Evolutionary conservation across 2,329 filamentous ascomycete genomes (phyloP), one percentile per base, ranked within the genome.

Genomic region (Malbranchea cinnamomea): DNA sequence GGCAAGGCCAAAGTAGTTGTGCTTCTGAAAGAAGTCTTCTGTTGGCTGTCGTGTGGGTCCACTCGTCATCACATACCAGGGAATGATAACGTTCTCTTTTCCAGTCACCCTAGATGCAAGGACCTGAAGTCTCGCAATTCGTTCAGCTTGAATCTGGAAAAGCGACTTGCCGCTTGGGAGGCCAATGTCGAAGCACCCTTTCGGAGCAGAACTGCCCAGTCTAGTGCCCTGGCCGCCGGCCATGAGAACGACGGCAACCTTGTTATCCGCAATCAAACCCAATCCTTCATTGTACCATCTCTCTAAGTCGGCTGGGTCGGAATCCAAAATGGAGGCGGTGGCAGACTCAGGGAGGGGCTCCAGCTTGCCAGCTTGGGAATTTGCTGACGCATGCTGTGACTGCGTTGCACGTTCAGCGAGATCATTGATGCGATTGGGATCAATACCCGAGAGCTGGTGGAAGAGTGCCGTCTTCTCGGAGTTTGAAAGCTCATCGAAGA

Each of bases 11-110:
- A 98, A 98, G 65, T 84, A 95, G 34, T 72, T 71, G 64, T 95
- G 68, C 57, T 92, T 68, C 53, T 79, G 62, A 57, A 98, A 95
- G 65, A 89, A 98, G 38, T 78, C 66, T 64, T 93, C 80, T n/a
- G 89, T 98, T 23, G 85, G 82, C 37, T 73, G 74, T 42, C 85
- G 73, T 5, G 89, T 98, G 26, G 89, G 89, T 4, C 89, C 89
- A 48, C 83, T 93, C 47, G 89, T 98, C 89, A 98, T 98, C 57
- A 98, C 83, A 60, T 98, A 98, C 89, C 89, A 98, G 8, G 89
- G 89, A 23, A 95, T 75, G 18, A 78, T 65, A 24, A 73, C 72
- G 32, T 63, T 63, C 39, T 57, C 55, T 41, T 67, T 67, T 34
- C 68, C 68, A 31, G 71, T 64, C 51, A 76, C 73, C 54, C 78